phyloP scores from a whole-genome alignment of 148 eudicot genomes.

The Cornus suecica region DNA sequence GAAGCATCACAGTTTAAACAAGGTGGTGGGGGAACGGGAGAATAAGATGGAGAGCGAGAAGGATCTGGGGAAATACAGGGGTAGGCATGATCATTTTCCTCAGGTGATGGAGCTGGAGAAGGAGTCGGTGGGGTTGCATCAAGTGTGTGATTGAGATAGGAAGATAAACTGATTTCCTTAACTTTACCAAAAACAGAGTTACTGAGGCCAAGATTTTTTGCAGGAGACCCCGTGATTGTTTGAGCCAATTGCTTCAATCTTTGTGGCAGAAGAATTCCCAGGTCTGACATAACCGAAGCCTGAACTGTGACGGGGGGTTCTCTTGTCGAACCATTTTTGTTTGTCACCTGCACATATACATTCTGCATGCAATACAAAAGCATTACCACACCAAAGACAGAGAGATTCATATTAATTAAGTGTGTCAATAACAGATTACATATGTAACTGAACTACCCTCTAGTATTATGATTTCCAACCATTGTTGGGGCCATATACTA shows the following conservation, averaged over 20 bases:
- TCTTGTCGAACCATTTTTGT: constrained; percentile 48
- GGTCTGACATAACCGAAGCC: constrained; percentile 43
- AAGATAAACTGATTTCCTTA: constrained; percentile 52
- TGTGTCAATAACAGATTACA: background rate
- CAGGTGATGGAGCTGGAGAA: constrained; percentile 38
- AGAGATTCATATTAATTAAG: background rate
- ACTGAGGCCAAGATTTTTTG: constrained; percentile 55
- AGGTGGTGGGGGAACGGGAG: constrained; percentile 25
- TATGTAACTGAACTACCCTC: background rate
- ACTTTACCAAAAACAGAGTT: constrained; percentile 62
- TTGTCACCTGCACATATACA: constrained; percentile 51
- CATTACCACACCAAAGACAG: background rate
- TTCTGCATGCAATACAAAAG: constrained; percentile 32
- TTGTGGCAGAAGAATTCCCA: constrained; percentile 38
- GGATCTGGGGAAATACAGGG: constrained; percentile 19
- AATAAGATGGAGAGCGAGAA: constrained; percentile 16
- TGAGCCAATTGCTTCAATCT: constrained; percentile 63
- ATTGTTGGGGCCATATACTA: background rate
- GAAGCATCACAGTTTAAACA: constrained; percentile 16
- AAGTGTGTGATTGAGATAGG: constrained; percentile 37
- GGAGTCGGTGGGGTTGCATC: constrained; percentile 35
- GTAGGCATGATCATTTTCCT: constrained; percentile 14
- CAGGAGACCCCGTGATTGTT: constrained; percentile 37
- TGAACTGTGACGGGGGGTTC: constrained; percentile 51
- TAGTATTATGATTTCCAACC: background rate